Evolutionary conservation across 169 alveolate genomes (phyloP), one percentile per base, ranked within the genome.

Genomic region (Plasmodium gaboni): DNA sequence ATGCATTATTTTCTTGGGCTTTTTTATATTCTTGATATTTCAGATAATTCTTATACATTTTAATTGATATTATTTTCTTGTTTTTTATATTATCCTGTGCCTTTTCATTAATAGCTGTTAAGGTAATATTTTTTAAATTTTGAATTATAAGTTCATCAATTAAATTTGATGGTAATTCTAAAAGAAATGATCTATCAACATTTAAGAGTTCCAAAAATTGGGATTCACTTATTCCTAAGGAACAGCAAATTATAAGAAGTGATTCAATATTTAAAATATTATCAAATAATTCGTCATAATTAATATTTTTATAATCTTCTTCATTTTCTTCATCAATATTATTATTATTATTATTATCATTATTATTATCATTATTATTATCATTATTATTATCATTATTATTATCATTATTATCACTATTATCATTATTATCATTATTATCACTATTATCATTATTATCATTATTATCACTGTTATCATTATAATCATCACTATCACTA

Each of bases 251-350:
- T 50, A 83, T 83, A 61, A 83, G 83, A 17, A 83, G 28, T n/a
- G 91, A 83, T 83, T 83, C 91, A 48, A 53, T 83, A 53, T 68
- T 83, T 46, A 83, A 13, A 10, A 83, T 71, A 50, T 61, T 68
- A 61, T 83, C 91, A 61, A 83, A 83, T 28, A 83, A n/a, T 53
- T 83, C 73, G 19, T 83, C 91, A 71, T 83, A 83, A 61, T 83
- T 68, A 55, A 83, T 83, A 42, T 68, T 68, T 83, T 83, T 83
- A 63, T 83, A 83, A 61, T 83, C 91, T 6, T 76, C 76, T 9
- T 64, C 70, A 26, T 59, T 50, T 63, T 57, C 73, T 1, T 8
- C 10, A 17, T 17, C 61, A 5, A 38, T 26, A 32, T 46, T 19
- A 24, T 26, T 48, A 44, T 70, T 13, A 57, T 8, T 12, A 26